Evolutionary conservation across 2,329 filamentous ascomycete genomes (phyloP), one percentile per base, ranked within the genome.

Genomic region (Dactylellina leptospora): DNA sequence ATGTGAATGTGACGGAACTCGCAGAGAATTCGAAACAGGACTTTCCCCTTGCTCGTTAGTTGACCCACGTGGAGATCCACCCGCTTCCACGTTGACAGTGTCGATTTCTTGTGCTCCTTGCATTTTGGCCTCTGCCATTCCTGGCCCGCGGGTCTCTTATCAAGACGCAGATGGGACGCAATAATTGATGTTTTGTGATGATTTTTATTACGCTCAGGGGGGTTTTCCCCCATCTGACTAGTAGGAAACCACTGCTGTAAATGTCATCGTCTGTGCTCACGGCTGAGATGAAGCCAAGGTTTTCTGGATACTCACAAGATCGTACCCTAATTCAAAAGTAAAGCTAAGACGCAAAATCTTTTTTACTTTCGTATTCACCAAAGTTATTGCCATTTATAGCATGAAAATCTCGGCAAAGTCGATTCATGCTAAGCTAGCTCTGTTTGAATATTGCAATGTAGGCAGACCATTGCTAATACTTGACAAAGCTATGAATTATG

Each of bases 31-130:
- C 60, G 60, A 64, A 64, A 64, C 60, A 64, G 18, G 16, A 64
- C 60, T 64, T 64, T 50, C 42, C 60, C 60, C 60, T 56, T 64
- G 30, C 8, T 36, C 51, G 50, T 64, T 64, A 64, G 60, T 48
- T 44, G 60, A 36, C 51, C 60, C 60, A 64, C 60, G 60, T 64
- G 60, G 60, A 44, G 33, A 47, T 54, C 60, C 36, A 61, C 48
- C 45, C 58, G 45, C 45, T 23, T 44, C 45, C 58, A 64, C 60
- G 60, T 56, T 64, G 42, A 56, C 50, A 63, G 23, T 8, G 30
- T 28, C 42, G 50, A 56, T 48, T 55, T 47, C 30, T 48, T 25
- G 60, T 55, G 20, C 25, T 40, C 18, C 59, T 36, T 16, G 42
- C 42, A 40, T 27, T 64, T 64, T 56, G 60, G 28, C 42, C 60